phyloP scores from a whole-genome alignment of 306 rosid species.

The Cicer cuneatum region DNA sequence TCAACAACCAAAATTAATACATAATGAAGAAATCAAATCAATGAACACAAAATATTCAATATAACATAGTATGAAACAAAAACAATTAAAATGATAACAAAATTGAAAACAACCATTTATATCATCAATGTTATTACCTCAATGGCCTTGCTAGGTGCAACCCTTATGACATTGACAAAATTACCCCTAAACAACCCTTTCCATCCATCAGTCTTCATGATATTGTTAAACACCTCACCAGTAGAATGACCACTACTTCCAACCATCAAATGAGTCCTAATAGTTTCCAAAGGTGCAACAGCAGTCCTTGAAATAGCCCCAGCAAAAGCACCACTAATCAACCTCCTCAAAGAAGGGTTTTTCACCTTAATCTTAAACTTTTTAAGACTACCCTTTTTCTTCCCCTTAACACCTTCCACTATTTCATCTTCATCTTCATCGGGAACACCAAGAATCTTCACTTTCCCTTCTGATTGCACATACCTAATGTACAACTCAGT shows the following conservation, averaged over 20 bases:
- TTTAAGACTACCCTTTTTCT: conserved; percentile 53
- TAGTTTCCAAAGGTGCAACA: conserved; percentile 98
- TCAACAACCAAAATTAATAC: not conserved
- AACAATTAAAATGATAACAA: not conserved
- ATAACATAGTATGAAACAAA: conserved; percentile 17
- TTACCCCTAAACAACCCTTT: conserved; percentile 93
- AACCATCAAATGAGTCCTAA: conserved; percentile 97
- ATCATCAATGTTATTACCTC: conserved; percentile 60
- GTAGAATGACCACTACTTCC: conserved; percentile 83
- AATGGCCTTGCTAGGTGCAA: conserved; percentile 98
- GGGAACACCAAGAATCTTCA: conserved; percentile 53
- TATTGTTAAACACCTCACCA: conserved; percentile 69
- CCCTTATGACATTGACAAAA: conserved; percentile 89
- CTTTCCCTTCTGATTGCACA: conserved; percentile 60
- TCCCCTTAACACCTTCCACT: conserved; percentile 50
- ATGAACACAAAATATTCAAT: not conserved
- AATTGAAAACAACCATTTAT: not conserved
- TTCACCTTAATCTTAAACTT: conserved; percentile 63
- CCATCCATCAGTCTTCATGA: conserved; percentile 93
- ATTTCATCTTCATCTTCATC: conserved; percentile 38
- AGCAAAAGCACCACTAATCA: conserved; percentile 86
- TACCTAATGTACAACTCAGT: conserved; percentile 65
- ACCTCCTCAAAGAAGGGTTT: conserved; percentile 78
- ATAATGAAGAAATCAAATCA: conserved; percentile 15
- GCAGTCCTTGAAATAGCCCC: conserved; percentile 88